Conservation (phyloP, 768 basidiomycete species). For the Udeniomyces megalosporus region DNA sequence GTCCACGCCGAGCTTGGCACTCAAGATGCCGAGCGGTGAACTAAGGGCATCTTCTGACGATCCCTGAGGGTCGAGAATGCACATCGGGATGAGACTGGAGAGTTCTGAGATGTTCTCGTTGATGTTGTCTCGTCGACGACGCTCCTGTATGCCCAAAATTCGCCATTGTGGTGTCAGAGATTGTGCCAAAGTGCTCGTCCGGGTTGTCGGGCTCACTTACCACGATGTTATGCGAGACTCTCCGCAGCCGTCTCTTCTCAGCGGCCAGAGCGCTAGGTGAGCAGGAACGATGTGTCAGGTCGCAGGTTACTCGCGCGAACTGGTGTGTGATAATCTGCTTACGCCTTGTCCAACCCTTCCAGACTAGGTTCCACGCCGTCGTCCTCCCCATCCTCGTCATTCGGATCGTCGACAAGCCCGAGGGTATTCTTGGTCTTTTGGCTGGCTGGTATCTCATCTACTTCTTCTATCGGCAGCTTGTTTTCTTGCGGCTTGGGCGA, state of each 20-base stretch:
- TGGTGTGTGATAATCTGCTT: background rate
- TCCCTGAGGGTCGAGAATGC: conserved; percentile 7
- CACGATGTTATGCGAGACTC: conserved; percentile 85
- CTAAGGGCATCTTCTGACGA: background rate
- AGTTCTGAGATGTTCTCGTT: conserved; percentile 89
- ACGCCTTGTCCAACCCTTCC: conserved; percentile 7
- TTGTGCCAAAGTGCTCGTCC: too few species aligned
- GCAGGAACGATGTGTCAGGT: background rate
- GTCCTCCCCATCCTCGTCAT: background rate
- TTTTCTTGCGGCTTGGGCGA: too few species aligned
- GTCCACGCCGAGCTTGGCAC: background rate
- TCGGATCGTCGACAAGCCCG: background rate
- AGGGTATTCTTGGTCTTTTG: background rate
- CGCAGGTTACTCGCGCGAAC: background rate
- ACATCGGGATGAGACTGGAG: conserved; percentile 57
- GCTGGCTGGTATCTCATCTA: background rate
- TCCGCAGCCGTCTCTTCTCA: conserved; percentile 62
- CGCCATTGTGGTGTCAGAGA: too few species aligned
- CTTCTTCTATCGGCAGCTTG: background rate
- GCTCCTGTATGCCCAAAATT: too few species aligned
- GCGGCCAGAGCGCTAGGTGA: conserved; percentile 40
- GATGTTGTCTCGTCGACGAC: conserved; percentile 74
- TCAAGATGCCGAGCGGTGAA: background rate
- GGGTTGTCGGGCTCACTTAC: too few species aligned
- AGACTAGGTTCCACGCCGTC: background rate